Evolutionary conservation across 768 basidiomycete genomes (phyloP), one percentile per base, ranked within the genome.

Genomic region (Rhizopogon roseolus): DNA sequence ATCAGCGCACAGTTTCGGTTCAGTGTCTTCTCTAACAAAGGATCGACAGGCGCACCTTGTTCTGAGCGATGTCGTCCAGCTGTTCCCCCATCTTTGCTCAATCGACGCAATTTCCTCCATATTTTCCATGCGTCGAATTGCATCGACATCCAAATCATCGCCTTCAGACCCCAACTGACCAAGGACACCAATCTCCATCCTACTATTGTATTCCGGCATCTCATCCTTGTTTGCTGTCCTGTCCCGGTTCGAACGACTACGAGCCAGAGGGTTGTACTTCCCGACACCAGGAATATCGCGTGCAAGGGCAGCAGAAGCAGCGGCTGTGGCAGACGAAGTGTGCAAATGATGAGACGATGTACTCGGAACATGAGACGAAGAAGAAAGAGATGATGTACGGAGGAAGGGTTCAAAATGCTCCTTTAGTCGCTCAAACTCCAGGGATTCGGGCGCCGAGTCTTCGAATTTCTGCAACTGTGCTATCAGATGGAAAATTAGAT

Each of bases 401-500:
- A 99, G 74, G 76, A 92, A 90, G 52, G 93, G 90, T 67, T 98
- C 97, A 75, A 98, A 94, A 70, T 98, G 95, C 63, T 97, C 93
- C 72, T 96, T 96, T 62, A 99, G 71, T 56, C 88, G 82, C 61
- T 99, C 97, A 64, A 97, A 94, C 70, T 97, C 95, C 57, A 93
- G 73, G 10, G 83, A 81, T 54, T 91, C 93, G 9, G 88, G 84
- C 0, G 87, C 86, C 22, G 86, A 86, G 62, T 95, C 91, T 76
- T 96, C 90, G 54, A 80, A 81, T 70, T 88, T 93, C 66, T 97
- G 94, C 27, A 98, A 73, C 67, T 98, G 96, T 17, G 88, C 95
- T 98, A n/a, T 41, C 41, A 43, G 14, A 42, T 17, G 36, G 29
- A 27, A 8, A 45, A 49, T 56, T 52, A 62, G 41, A 34, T 34